phyloP scores from a whole-genome alignment of 441 rosid genomes.

The Pelargonium australe region DNA sequence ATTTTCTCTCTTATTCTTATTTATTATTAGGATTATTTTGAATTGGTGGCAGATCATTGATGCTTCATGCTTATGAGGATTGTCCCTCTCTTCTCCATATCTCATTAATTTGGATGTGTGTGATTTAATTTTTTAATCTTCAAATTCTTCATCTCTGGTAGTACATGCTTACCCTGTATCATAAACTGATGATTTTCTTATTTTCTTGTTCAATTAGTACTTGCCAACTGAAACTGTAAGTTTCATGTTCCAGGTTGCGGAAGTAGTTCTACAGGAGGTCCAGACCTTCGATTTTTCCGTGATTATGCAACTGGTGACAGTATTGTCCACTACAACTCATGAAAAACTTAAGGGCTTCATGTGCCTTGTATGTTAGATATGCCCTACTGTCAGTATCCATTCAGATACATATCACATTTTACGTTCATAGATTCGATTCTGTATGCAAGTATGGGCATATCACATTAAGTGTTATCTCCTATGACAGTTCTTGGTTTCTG shows the following conservation, averaged over 20 bases:
- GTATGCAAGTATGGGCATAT: neutral
- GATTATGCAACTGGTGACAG: constrained; percentile 71
- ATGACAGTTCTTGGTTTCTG: neutral
- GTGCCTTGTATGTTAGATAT: constrained; percentile 63
- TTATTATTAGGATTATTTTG: neutral
- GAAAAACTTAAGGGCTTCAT: constrained; percentile 69
- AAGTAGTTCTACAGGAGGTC: constrained; percentile 65
- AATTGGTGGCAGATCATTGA: neutral
- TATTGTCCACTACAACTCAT: constrained; percentile 54
- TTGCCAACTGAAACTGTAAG: constrained; percentile 1
- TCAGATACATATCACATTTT: neutral
- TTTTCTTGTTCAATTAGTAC: neutral
- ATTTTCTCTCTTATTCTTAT: too few species aligned
- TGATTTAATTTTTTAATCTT: neutral
- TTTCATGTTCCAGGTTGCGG: constrained; percentile 64
- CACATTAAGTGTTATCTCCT: neutral
- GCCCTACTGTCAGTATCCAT: constrained; percentile 12
- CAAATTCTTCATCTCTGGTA: neutral
- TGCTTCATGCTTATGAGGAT: constrained; percentile 4
- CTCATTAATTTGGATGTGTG: neutral
- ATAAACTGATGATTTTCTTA: neutral
- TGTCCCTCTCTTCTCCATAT: neutral
- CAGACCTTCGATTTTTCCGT: constrained; percentile 63
- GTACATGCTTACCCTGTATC: neutral
- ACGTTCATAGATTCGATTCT: neutral